These are phyloP conservation scores for Flaveria floridana DNA, from an alignment of 140 eudicot species.

Conservation along the genomic window DNA sequence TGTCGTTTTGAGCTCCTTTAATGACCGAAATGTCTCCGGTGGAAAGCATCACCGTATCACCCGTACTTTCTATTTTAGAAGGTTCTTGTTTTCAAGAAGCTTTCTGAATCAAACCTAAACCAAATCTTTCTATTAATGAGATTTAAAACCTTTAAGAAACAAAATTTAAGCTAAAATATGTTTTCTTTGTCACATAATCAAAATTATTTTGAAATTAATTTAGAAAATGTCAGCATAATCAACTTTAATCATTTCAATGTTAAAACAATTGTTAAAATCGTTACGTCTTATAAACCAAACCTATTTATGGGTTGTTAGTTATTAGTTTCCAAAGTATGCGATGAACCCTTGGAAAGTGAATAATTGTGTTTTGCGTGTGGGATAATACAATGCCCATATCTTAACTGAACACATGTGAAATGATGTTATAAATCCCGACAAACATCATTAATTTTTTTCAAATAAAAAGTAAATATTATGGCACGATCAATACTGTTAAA, in stretches of 20 bases:
- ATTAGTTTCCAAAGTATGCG: not conserved
- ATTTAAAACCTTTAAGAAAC: not conserved
- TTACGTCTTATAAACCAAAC: not conserved
- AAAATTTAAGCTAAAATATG: not conserved
- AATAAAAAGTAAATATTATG: not conserved
- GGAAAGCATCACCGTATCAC: conserved; percentile 81
- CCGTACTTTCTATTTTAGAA: conserved; percentile 55
- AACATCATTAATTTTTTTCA: not conserved
- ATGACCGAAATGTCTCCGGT: conserved; percentile 59
- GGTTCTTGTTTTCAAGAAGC: too few relatives aligned
- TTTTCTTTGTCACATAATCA: not conserved
- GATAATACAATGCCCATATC: not conserved
- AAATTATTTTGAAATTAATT: not conserved
- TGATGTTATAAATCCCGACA: conserved; percentile 19
- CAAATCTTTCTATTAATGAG: not conserved
- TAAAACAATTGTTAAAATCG: not conserved
- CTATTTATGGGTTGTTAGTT: conserved; percentile 6
- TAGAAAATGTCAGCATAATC: not conserved
- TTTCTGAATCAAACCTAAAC: too few relatives aligned
- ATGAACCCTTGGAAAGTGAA: conserved; percentile 6
- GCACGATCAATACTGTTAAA: too few relatives aligned
- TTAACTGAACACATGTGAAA: conserved; percentile 26
- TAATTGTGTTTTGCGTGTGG: not conserved
- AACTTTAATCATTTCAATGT: not conserved
- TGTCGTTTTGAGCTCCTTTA: conserved; percentile 75